Base-by-base conservation (phyloP, 352 stramenopile species). In the Phytophthora brassicae region DNA sequence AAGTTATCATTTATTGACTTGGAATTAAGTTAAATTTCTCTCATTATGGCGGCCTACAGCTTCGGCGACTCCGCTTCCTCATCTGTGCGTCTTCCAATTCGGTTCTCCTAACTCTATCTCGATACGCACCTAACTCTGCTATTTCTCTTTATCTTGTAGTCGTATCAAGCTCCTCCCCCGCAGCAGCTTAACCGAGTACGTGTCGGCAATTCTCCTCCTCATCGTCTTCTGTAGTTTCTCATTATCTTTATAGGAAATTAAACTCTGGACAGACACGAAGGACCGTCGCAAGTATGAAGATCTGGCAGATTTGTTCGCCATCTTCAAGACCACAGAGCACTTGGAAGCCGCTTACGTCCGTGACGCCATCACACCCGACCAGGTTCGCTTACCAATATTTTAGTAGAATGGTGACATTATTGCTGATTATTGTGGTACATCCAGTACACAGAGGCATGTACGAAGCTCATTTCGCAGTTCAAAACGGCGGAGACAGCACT, bases 271-370 rank as follows among this genome's bases (percentile, higher is more conserved):
- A 20, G 79, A 91, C 56, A 91, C 86, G 7, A 95, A 95, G 56
- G 88, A 96, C 45, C 70, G 88, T 39, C 84, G 88, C 60, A 93
- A 89, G 74, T 95, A 85, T 49, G 88, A 96, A 60, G 88, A 95
- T 43, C 64, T 95, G n/a, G 85, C 88, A 16, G 88, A 98, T 42
- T 69, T 99, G 14, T 99, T 98, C 55, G 89, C 94, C 29, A 98
- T 99, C 68, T 98, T 99, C 54, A 98, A 98, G 86, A 94, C 96
- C 6, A 99, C 95, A 5, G 96, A 99, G 69, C 90, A 98, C 64
- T 83, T 99, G 20, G 97, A 99, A 81, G 94, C 95, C 23, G 96
- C 96, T 8, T 99, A 98, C 72, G 95, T 98, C 11, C 88, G 96
- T 35, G 96, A 99, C 75, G 94, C 94, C 31, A 95, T 99, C 53